phyloP scores from a whole-genome alignment of 1,284 basidiomycete genomes.

The Malassezia yamatoensis region DNA sequence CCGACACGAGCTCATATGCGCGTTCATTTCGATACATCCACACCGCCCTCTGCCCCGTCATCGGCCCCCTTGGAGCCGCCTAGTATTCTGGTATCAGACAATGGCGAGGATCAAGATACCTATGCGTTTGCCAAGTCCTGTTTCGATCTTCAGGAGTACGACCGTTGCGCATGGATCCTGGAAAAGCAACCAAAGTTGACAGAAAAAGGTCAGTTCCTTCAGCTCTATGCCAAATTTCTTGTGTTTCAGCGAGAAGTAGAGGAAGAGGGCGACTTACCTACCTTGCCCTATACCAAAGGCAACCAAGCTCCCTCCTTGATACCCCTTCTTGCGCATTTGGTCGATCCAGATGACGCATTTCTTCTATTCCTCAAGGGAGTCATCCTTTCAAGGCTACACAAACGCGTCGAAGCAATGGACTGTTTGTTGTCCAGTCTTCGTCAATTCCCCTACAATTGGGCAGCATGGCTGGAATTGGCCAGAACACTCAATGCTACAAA shows the following conservation, averaged over 20 bases:
- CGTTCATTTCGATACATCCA: slow-evolving; percentile 6
- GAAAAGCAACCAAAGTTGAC: slow-evolving; percentile 15
- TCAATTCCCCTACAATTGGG: slow-evolving; percentile 90
- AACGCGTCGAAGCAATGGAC: slow-evolving; percentile 64
- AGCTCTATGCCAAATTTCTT: slow-evolving; percentile 70
- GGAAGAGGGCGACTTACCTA: slow-evolving; percentile 25
- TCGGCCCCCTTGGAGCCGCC: neutral
- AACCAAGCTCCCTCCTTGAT: slow-evolving; percentile 18
- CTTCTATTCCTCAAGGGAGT: slow-evolving; percentile 45
- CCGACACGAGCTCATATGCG: neutral
- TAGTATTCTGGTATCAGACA: neutral
- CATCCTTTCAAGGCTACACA: slow-evolving; percentile 40
- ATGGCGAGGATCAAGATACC: slow-evolving; percentile 23
- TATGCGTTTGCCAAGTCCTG: slow-evolving; percentile 65
- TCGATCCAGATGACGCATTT: slow-evolving; percentile 30
- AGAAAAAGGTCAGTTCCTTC: slow-evolving; percentile 63
- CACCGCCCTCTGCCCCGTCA: neutral
- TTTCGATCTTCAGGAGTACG: slow-evolving; percentile 69
- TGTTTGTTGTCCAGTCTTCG: slow-evolving; percentile 66
- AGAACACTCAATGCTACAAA: slow-evolving; percentile 29
- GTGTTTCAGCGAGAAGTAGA: slow-evolving; percentile 32
- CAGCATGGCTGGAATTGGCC: slow-evolving; percentile 58
- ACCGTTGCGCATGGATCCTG: slow-evolving; percentile 57
- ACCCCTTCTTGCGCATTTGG: slow-evolving; percentile 32
- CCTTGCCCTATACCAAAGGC: slow-evolving; percentile 20